A percentile compares a stretch with the other conserved stretches of the same genome.
phyloP scores from a whole-genome alignment of 768 basidiomycete genomes.

The Termitomyces sp. region DNA sequence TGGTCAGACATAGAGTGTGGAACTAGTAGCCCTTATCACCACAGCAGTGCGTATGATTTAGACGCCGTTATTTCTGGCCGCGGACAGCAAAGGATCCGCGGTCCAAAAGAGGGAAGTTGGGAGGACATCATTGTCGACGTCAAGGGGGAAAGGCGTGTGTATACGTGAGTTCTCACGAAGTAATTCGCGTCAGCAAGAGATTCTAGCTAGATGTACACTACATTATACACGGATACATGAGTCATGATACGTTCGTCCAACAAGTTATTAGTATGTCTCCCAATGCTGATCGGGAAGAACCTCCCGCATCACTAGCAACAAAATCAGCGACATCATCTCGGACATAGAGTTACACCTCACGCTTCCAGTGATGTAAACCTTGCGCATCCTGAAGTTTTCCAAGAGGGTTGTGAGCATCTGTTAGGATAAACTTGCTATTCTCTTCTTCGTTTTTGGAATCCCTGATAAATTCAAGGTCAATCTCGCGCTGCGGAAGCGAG shows the following conservation, averaged over 20 bases:
- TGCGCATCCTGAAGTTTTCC: constrained; percentile 63
- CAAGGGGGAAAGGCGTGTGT: background rate
- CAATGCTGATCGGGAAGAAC: constrained; percentile 70
- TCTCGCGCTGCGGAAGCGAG: constrained; percentile 49
- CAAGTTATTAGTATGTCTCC: constrained; percentile 65
- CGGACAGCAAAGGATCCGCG: background rate
- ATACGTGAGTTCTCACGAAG: background rate
- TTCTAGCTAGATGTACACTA: background rate
- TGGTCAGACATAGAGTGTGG: constrained; percentile 33
- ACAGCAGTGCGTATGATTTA: background rate
- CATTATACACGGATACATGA: background rate
- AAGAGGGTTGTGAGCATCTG: constrained; percentile 60
- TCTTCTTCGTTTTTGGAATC: constrained; percentile 30
- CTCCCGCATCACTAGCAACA: constrained; percentile 65
- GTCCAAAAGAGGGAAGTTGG: background rate
- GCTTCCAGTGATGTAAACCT: constrained; percentile 71
- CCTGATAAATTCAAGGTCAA: constrained; percentile 41
- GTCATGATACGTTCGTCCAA: background rate
- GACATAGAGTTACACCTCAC: constrained; percentile 36
- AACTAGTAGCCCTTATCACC: constrained; percentile 6
- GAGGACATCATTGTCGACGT: background rate
- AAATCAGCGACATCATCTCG: constrained; percentile 4
- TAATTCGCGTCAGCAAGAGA: background rate
- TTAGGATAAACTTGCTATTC: constrained; percentile 49
- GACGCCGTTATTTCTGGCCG: background rate